Evolutionary conservation across 2,329 filamentous ascomycete species (phyloP).

Genomic region (Xylaria sp.): DNA sequence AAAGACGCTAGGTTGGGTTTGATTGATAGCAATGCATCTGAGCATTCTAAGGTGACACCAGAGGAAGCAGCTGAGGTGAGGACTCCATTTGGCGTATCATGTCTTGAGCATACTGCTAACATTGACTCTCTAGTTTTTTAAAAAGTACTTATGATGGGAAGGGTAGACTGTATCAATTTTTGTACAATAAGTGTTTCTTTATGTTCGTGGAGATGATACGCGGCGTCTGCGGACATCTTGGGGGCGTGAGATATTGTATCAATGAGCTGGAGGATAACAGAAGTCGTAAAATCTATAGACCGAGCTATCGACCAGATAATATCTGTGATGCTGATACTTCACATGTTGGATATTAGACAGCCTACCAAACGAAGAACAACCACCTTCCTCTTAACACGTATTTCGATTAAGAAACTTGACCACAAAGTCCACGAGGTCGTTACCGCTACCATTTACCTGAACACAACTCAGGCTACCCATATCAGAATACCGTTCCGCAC

Average conservation of each 20-base stretch:
- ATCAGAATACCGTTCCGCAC: neutral
- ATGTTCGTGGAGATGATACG: neutral
- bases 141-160: constrained; percentile 30
- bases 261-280: neutral
- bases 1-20: constrained; percentile 75
- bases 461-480: neutral
- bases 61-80: constrained; percentile 75
- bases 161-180: constrained; percentile 17
- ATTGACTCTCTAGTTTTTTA: constrained; percentile 40
- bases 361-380: neutral
- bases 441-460: neutral
- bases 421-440: neutral
- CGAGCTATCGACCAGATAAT: no score
- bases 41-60: constrained; percentile 72
- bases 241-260: neutral
- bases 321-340: no score
- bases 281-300: neutral
- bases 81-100: neutral
- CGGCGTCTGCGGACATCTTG: constrained; percentile 5
- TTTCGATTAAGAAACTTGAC: neutral
- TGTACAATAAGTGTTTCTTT: neutral
- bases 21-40: constrained; percentile 71
- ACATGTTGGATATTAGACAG: neutral
- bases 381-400: neutral
- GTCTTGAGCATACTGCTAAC: constrained; percentile 32